Evolutionary conservation across 2,329 filamentous ascomycete genomes (phyloP), one percentile per base, ranked within the genome.

Genomic region (Metarhizium brunneum): DNA sequence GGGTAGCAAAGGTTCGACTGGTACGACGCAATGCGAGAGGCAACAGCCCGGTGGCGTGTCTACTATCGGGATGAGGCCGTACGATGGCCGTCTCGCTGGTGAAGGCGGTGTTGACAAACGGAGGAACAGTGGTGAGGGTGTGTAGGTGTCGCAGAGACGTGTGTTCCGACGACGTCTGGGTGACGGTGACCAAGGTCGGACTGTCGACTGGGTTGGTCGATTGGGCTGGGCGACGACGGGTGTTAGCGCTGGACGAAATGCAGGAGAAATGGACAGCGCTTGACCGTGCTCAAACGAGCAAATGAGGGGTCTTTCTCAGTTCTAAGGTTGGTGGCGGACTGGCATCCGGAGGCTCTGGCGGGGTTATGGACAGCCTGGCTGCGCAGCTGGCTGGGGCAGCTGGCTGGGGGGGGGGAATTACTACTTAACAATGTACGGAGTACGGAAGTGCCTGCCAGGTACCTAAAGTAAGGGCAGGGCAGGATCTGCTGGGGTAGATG

Each of bases 231-330:
- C 32, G 32, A 35, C 25, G 25, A 25, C 25, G 25, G 25, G 48
- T 51, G 35, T 36, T 55, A 57, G 55, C 55, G 57, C 50, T 35
- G 50, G 52, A 47, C 16, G 42, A 49, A 45, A 53, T 57, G 57
- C 57, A 55, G 55, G 50, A 58, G 55, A 53, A 20, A 45, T 16
- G 18, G n/a, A 45, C n/a, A 45, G 42, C 7, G 42, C 16, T 7
- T 18, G 42, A 25, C 11, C 38, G 38, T 40, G 38, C 14, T 16
- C 38, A 11, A 16, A 35, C 32, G 7, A 11, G 7, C 32, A 35
- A 35, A 35, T 35, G 32, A 35, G 32, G 32, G 32, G 32, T 35
- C 32, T 35, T 35, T 35, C 2, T 35, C 7, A 35, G 32, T 35
- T 35, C 32, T 35, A 11, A 35, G 2, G 32, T 35, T 11, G 32